Conservation (phyloP, 2,329 filamentous ascomycete genomes). For the Penicillium sp. region DNA sequence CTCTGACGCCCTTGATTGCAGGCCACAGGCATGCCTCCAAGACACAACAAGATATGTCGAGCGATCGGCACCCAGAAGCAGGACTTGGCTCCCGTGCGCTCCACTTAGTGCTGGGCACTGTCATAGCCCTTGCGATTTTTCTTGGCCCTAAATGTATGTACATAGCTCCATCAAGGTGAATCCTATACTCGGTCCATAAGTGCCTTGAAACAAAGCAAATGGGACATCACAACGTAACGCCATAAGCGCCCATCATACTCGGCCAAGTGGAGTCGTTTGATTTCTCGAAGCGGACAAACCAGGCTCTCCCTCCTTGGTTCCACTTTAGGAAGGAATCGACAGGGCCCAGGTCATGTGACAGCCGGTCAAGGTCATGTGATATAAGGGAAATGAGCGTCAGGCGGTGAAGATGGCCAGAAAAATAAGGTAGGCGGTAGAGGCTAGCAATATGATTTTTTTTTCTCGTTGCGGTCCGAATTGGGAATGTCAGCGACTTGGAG, state of each 20-base stretch:
- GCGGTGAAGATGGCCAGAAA: slow-evolving; percentile 3
- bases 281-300: not conserved
- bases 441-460: slow-evolving; percentile 36
- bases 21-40: slow-evolving; percentile 8
- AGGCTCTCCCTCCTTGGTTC: not conserved
- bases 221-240: not conserved
- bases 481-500: slow-evolving; percentile 4
- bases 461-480: slow-evolving; percentile 14
- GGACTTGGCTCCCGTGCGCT: slow-evolving; percentile 16
- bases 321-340: not conserved
- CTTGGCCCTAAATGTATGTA: not conserved
- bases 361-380: not conserved
- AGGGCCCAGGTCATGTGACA: not conserved
- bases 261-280: not conserved
- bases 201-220: not conserved
- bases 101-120: slow-evolving; percentile 12
- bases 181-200: not conserved
- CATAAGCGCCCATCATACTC: not conserved
- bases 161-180: not conserved
- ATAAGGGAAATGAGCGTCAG: not conserved
- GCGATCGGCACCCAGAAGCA: slow-evolving; percentile 21
- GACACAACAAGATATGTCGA: slow-evolving; percentile 17
- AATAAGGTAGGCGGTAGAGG: slow-evolving; percentile 19
- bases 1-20: slow-evolving; percentile 8
- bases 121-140: not conserved